Percentiles rank a stretch among this genome's conserved stretches.
phyloP scores from a whole-genome alignment of 306 rosid genomes.

The Corylus avellana region DNA sequence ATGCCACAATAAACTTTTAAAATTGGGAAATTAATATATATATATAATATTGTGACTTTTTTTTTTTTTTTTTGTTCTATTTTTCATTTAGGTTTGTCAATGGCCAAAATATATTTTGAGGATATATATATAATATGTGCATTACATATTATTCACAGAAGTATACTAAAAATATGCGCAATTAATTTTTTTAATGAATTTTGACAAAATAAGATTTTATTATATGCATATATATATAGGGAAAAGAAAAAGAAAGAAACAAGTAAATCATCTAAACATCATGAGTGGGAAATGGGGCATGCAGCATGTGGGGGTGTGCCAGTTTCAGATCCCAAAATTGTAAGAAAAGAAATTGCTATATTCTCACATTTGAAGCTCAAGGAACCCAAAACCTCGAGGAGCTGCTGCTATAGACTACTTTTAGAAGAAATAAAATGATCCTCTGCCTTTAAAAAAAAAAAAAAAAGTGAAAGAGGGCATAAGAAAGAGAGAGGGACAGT shows the following conservation, averaged over 20 bases:
- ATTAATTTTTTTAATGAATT: background rate
- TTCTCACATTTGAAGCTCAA: slow-evolving; percentile 37
- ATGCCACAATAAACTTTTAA: slow-evolving; percentile 21
- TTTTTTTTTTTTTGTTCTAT: background rate
- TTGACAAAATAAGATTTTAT: background rate
- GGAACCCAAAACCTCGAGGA: slow-evolving; percentile 33
- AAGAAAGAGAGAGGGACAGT: slow-evolving; percentile 19
- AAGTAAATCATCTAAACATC: background rate
- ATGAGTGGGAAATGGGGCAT: slow-evolving; percentile 29
- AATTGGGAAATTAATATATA: too few relatives aligned
- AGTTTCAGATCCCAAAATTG: slow-evolving; percentile 32
- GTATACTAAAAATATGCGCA: background rate
- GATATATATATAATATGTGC: background rate
- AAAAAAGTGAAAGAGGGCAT: background rate
- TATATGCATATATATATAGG: background rate
- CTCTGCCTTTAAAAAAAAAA: slow-evolving; percentile 13
- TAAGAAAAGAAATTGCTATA: slow-evolving; percentile 31
- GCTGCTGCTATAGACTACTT: slow-evolving; percentile 24
- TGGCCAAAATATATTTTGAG: background rate
- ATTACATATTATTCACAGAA: too few relatives aligned
- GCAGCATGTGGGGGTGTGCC: slow-evolving; percentile 39
- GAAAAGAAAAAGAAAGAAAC: background rate
- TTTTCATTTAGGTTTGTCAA: background rate
- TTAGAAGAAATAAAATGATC: slow-evolving; percentile 41
- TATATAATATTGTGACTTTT: background rate